These are phyloP conservation scores for Pseudogymnoascus sp. DNA, from an alignment of 2,329 filamentous ascomycete species.

Conservation along the genomic window DNA sequence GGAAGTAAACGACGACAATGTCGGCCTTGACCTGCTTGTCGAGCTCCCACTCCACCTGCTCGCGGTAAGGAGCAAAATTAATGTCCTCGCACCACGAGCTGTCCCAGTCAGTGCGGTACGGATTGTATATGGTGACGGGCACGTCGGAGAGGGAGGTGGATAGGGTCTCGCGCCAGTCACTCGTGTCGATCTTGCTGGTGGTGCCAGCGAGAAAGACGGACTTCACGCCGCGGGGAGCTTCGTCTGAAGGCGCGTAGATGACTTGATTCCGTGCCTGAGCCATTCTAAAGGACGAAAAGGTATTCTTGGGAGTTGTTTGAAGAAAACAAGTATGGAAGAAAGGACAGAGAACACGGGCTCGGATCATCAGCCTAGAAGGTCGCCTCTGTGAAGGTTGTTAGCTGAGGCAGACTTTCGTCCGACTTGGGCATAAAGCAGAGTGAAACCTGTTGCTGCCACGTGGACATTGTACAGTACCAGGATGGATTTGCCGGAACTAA, in stretches of 20 bases:
- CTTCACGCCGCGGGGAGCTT: background rate
- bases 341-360: background rate
- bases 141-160: slow-evolving; percentile 32
- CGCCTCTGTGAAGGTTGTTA: background rate
- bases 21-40: slow-evolving; percentile 43
- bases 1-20: slow-evolving; percentile 49
- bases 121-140: slow-evolving; percentile 49
- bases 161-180: slow-evolving; percentile 45
- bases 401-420: background rate
- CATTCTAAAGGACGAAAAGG: background rate
- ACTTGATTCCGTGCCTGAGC: background rate
- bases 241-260: background rate
- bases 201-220: slow-evolving; percentile 51
- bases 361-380: background rate
- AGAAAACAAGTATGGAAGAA: background rate
- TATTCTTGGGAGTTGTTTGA: background rate
- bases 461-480: background rate
- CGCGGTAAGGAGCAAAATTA: slow-evolving; percentile 36
- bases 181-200: slow-evolving; percentile 33
- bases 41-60: slow-evolving; percentile 55
- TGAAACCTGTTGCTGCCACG: background rate
- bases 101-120: slow-evolving; percentile 49
- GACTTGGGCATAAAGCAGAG: background rate
- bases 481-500: background rate
- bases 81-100: slow-evolving; percentile 42